Evolutionary conservation across 1,139 yeast species (phyloP).

Genomic region (Kurtzmaniella natalensis): DNA sequence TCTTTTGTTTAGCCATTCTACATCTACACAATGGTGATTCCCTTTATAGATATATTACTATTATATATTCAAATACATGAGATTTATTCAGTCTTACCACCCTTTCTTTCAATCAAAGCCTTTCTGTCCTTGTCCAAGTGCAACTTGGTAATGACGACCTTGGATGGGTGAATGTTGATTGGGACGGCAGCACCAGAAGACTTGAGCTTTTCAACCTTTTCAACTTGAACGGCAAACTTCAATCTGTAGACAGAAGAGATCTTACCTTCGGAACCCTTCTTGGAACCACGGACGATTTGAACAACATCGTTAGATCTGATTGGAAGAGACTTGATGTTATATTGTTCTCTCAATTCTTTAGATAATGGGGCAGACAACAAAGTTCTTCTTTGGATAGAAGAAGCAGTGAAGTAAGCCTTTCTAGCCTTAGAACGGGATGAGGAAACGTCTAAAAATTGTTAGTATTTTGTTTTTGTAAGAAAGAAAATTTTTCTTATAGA

Average conservation of each 20-base stretch:
- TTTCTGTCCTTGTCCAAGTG: conserved; percentile 99
- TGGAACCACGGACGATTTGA: conserved; percentile 94
- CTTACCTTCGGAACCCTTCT: conserved; percentile 99
- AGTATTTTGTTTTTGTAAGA: too few relatives aligned
- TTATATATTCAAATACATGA: conserved; percentile 6
- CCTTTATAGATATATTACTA: conserved; percentile 5
- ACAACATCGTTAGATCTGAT: conserved; percentile 98
- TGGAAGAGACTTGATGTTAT: conserved; percentile 94
- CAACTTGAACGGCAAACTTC: conserved; percentile 94
- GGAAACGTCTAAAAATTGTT: conserved; percentile 69
- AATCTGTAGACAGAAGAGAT: conserved; percentile 98
- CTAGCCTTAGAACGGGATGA: conserved; percentile 99
- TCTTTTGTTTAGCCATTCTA: neutral
- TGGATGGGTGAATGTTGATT: conserved; percentile 96
- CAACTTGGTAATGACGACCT: conserved; percentile 98
- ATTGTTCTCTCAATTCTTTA: conserved; percentile 97
- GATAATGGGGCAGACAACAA: conserved; percentile 98
- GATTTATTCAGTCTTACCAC: conserved; percentile 34
- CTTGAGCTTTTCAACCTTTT: conserved; percentile 96
- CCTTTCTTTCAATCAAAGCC: conserved; percentile 73
- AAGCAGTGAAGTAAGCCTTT: conserved; percentile 99
- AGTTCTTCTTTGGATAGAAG: conserved; percentile 93
- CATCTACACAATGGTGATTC: too few relatives aligned
- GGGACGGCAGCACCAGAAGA: conserved; percentile 98
- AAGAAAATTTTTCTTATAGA: too few relatives aligned